A percentile compares a stretch with the other conserved stretches of the same genome.
Evolutionary conservation across 1,284 basidiomycete genomes (phyloP).

Genomic region (Tilletia walkeri): DNA sequence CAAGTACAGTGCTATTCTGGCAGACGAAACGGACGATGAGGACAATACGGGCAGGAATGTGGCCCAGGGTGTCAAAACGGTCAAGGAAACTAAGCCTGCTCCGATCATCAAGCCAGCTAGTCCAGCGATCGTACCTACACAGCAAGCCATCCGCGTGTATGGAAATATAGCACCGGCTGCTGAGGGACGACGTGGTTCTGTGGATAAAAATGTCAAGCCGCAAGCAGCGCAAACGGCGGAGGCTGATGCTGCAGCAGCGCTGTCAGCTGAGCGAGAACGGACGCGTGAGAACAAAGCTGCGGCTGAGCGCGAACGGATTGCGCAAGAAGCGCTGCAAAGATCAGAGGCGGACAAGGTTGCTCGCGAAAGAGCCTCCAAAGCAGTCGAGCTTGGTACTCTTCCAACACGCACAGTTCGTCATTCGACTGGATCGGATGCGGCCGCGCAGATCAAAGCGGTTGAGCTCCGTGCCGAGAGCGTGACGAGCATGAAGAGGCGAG

Average conservation of each 20-base stretch:
- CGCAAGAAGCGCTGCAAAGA: background rate
- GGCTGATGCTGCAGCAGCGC: background rate
- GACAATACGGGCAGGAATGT: background rate
- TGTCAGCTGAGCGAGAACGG: background rate
- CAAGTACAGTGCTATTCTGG: slow-evolving; percentile 1
- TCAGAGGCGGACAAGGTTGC: background rate
- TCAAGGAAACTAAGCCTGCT: background rate
- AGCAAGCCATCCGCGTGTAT: background rate
- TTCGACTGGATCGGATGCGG: background rate
- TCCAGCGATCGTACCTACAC: background rate
- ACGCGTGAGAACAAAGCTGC: background rate
- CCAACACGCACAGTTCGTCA: no score
- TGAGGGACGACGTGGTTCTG: background rate
- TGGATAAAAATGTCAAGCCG: background rate
- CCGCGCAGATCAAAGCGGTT: background rate
- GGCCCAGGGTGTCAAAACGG: background rate
- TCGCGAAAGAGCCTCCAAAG: background rate
- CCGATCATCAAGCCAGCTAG: no score
- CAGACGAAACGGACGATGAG: slow-evolving; percentile 5
- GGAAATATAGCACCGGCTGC: background rate
- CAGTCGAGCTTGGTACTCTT: no score
- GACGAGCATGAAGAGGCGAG: background rate
- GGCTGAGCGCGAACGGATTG: background rate
- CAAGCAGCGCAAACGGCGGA: background rate
- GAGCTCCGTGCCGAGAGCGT: background rate